Percentiles rank a stretch among this genome's conserved stretches.
Conservation (phyloP, 2,329 filamentous ascomycete genomes). For the Pseudocercospora musae region DNA sequence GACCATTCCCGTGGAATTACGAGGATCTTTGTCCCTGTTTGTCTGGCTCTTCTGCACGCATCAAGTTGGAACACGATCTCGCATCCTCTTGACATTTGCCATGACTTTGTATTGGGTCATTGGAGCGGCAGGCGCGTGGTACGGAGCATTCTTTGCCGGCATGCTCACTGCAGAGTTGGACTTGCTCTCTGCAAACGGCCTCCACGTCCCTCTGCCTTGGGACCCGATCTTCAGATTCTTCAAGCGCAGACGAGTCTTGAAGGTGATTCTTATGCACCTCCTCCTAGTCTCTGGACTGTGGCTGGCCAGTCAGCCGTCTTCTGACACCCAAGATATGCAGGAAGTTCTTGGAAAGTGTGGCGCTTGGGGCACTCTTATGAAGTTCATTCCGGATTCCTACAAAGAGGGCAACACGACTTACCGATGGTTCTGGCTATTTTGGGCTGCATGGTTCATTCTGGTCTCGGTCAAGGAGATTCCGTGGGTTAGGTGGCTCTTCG, state of each 20-base stretch:
- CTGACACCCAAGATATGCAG: constrained; percentile 17
- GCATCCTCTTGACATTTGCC: constrained; percentile 20
- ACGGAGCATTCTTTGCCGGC: constrained; percentile 57
- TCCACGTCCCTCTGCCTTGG: constrained; percentile 20
- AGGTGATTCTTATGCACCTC: constrained; percentile 17
- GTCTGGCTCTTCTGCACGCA: constrained; percentile 54
- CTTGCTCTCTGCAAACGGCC: constrained; percentile 43
- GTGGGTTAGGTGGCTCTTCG: constrained; percentile 26
- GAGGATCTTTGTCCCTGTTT: constrained; percentile 62
- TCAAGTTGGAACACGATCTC: constrained; percentile 15
- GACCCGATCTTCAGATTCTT: constrained; percentile 17
- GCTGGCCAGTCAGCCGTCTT: constrained; percentile 25
- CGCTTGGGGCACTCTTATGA: constrained; percentile 24
- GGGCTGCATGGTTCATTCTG: constrained; percentile 47
- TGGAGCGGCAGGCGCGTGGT: constrained; percentile 51
- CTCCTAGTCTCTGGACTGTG: constrained; percentile 24
- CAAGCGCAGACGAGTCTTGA: constrained; percentile 10
- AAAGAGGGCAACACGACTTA: constrained; percentile 22
- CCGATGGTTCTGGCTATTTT: constrained; percentile 50
- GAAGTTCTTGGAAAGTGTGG: constrained; percentile 23
- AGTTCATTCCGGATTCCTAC: constrained; percentile 25
- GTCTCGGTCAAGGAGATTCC: constrained; percentile 24
- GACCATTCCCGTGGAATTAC: constrained; percentile 63
- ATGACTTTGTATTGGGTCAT: constrained; percentile 21
- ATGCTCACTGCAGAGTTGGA: constrained; percentile 63